Base-by-base conservation (phyloP, 306 rosid genomes). In the Prunus dulcis region DNA sequence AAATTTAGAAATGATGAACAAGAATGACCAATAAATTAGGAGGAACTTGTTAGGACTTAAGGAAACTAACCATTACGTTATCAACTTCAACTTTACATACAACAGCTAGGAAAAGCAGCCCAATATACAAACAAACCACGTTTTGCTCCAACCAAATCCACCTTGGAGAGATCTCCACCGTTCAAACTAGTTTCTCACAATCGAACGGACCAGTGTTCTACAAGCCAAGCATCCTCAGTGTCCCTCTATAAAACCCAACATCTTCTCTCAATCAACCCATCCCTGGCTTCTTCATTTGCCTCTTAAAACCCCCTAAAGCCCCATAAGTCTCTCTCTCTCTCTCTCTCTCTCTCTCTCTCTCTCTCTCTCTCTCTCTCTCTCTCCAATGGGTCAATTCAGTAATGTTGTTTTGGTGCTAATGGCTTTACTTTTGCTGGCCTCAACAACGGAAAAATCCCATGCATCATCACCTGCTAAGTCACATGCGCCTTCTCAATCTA, bases 381-480 rank as follows among this genome's bases (percentile, higher is more conserved):
- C 41, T 1, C 50, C 12, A 72, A 65, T 74, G 64, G 41, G 79
- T 64, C 66, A 67, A 22, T 23, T 2, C 9, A 25, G 66, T 53
- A 68, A 6, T 27, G 9, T 69, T 0, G 1, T 74, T 43, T 5
- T 79, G 22, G n/a, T 63, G 5, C 25, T 65, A 5, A 32, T 71
- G 72, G 81, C 66, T 9, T 64, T 65, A 34, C n/a, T 78, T 15
- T 45, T 78, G 18, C 76, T 70, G 23, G 76, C 76, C 25, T 61
- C 71, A 17, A 17, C 55, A 22, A 30, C 4, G 0, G 76, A 71
- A 18, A 70, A 78, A 17, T 79, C 72, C 17, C 72, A 50, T 41
- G 49, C 53, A 41, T 67, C 69, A 10, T 25, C 73, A 41, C 56
- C 41, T 5, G 68, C 67, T 4, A 22, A 58, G 13, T 28, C 74